Evolutionary conservation across 495 filamentous ascomycete species (phyloP).

Genomic region (Oidiodendron maius): DNA sequence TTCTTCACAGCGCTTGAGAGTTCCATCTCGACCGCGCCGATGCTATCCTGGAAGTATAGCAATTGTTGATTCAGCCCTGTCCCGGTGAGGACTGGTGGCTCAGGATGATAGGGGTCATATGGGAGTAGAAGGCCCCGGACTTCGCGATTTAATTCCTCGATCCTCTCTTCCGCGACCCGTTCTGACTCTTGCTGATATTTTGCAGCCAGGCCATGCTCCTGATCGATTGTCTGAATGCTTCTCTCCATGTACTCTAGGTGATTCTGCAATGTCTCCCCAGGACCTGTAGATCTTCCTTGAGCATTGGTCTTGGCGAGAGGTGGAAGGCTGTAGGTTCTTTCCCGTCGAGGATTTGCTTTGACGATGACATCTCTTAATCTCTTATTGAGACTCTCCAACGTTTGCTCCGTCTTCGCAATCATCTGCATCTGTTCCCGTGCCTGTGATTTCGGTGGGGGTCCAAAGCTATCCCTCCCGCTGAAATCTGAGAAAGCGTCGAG

Average conservation of each 20-base stretch:
- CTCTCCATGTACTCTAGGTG: conserved; percentile 49
- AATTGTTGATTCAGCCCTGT: conserved; percentile 46
- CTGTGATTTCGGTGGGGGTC: conserved; percentile 1
- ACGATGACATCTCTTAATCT: conserved; percentile 62
- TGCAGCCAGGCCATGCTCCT: conserved; percentile 13
- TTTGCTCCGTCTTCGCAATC: conserved; percentile 58
- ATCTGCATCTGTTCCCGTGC: conserved; percentile 31
- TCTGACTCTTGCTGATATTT: conserved; percentile 17
- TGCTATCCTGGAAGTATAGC: conserved; percentile 39
- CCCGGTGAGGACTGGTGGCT: conserved; percentile 39
- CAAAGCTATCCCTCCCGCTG: not conserved
- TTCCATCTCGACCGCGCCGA: conserved; percentile 31
- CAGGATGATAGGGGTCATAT: conserved; percentile 40
- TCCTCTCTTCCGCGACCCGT: conserved; percentile 34
- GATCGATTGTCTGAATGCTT: conserved; percentile 33
- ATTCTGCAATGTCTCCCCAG: conserved; percentile 29
- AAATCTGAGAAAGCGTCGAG: conserved; percentile 29
- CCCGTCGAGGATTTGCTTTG: conserved; percentile 46
- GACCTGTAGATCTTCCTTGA: conserved; percentile 16
- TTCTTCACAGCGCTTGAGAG: conserved; percentile 17
- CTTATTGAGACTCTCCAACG: conserved; percentile 66
- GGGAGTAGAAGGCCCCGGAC: conserved; percentile 44
- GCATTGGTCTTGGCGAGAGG: conserved; percentile 24
- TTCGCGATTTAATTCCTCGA: conserved; percentile 45
- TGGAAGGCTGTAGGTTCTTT: conserved; percentile 28